A percentile compares a stretch with the other conserved stretches of the same genome.
phyloP scores from a whole-genome alignment of 805 yeast species.

The Lipomyces kockii region DNA sequence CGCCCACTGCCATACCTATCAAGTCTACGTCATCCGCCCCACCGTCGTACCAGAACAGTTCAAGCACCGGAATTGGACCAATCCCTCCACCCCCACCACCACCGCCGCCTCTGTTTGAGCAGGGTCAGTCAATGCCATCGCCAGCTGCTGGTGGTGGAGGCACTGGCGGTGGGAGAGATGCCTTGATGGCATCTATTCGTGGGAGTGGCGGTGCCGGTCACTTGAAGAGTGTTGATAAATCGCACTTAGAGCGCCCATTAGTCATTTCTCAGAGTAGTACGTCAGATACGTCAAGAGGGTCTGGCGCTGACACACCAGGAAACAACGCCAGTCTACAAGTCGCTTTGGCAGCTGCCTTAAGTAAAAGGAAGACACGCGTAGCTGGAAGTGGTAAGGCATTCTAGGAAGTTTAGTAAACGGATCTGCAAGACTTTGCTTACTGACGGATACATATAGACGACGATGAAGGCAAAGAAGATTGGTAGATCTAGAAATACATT shows the following conservation, averaged over 20 bases:
- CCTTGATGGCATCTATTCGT: conserved; percentile 83
- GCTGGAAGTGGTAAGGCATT: conserved; percentile 55
- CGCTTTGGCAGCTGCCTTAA: conserved; percentile 86
- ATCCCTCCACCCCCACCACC: conserved; percentile 26
- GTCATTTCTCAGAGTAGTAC: conserved; percentile 43
- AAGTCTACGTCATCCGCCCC: conserved; percentile 47
- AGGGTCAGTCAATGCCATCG: not conserved
- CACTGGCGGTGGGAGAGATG: conserved; percentile 71
- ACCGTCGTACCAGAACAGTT: conserved; percentile 19
- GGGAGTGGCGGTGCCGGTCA: conserved; percentile 73
- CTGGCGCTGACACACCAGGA: conserved; percentile 58
- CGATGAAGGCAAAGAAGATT: conserved; percentile 26
- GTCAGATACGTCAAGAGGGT: conserved; percentile 35
- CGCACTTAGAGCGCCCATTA: conserved; percentile 79
- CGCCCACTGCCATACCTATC: conserved; percentile 7
- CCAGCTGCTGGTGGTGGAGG: conserved; percentile 22
- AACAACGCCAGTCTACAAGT: conserved; percentile 67
- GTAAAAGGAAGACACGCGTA: conserved; percentile 79
- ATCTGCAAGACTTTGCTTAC: not conserved
- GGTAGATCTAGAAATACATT: conserved; percentile 10
- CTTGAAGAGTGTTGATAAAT: conserved; percentile 78
- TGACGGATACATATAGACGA: conserved; percentile 12
- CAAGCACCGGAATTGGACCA: not conserved
- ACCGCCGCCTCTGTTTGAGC: conserved; percentile 39
- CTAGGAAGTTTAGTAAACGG: not conserved